Evolutionary conservation across 1,284 basidiomycete species (phyloP).

Genomic region (Trametes pubescens): DNA sequence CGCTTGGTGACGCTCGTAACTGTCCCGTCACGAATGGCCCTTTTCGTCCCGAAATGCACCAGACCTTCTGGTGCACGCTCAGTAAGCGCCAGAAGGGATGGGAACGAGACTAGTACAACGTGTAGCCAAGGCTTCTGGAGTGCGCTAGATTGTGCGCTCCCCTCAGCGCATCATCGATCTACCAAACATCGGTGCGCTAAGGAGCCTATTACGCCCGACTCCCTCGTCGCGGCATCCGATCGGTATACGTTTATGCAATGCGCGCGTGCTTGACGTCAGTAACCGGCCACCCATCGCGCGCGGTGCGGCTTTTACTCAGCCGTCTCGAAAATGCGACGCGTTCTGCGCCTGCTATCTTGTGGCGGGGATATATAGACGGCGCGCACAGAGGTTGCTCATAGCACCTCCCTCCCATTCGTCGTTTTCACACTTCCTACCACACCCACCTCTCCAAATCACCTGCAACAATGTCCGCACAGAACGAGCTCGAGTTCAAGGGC

Average conservation of each 20-base stretch:
- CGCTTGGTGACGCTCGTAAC: no score
- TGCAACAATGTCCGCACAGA: constrained; percentile 20
- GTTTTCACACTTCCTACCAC: not conserved
- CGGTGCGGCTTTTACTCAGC: constrained; percentile 16
- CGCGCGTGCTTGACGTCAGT: constrained; percentile 16
- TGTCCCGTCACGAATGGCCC: no score
- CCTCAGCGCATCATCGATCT: constrained; percentile 12
- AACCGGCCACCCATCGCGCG: constrained; percentile 9
- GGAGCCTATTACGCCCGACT: not conserved
- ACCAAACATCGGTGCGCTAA: constrained; percentile 5
- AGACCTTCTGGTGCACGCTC: no score
- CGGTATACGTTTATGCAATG: not conserved
- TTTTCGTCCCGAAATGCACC: no score
- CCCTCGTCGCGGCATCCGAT: constrained; percentile 5
- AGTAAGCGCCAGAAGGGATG: no score
- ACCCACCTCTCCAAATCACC: not conserved
- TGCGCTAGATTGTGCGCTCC: not conserved
- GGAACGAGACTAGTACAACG: not conserved
- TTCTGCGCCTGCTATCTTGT: no score
- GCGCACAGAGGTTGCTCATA: not conserved
- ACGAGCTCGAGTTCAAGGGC: constrained; percentile 35
- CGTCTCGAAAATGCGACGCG: constrained; percentile 7
- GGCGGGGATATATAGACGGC: constrained; percentile 10
- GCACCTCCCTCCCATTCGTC: not conserved
- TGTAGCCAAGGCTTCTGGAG: not conserved